Percentiles rank a stretch among this genome's conserved stretches.
These are phyloP conservation scores for Acacia pycnantha DNA, from an alignment of 331 rosid species.

Conservation along the genomic window DNA sequence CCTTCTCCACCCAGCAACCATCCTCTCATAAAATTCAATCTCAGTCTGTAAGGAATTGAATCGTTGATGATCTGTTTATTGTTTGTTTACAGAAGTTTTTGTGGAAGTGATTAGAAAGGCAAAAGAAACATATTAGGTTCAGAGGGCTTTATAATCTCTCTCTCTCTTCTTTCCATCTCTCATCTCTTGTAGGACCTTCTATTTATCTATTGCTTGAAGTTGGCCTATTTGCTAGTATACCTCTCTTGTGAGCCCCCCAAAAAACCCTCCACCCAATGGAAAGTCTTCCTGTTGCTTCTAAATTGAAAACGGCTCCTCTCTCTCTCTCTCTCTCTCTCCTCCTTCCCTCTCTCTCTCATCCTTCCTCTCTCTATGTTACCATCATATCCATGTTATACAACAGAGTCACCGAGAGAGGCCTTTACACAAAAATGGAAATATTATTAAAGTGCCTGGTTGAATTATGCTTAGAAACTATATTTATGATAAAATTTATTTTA, in stretches of 20 bases:
- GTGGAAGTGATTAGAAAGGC: constrained; percentile 40
- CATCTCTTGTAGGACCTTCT: constrained; percentile 30
- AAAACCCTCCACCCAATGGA: constrained; percentile 29
- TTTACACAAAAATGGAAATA: constrained; percentile 37
- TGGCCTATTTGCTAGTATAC: constrained; percentile 18
- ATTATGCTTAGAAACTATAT: too few relatives aligned
- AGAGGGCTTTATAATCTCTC: constrained; percentile 17
- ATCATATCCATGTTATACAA: constrained; percentile 28
- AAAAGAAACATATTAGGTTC: constrained; percentile 41
- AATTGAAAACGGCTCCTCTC: constrained; percentile 30
- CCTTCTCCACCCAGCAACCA: constrained; percentile 96
- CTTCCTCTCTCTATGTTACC: neutral
- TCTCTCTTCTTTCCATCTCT: constrained; percentile 37
- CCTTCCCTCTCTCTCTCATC: neutral
- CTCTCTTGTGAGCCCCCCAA: constrained; percentile 34
- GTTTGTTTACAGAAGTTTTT: constrained; percentile 8
- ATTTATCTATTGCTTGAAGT: constrained; percentile 33
- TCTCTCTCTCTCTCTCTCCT: neutral
- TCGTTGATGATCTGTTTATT: neutral
- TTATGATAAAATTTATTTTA: too few relatives aligned
- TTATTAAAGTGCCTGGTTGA: constrained; percentile 14
- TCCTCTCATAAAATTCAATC: constrained; percentile 21
- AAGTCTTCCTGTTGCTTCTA: constrained; percentile 49
- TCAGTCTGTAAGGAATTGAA: neutral
- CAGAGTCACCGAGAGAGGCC: neutral